These are phyloP conservation scores for Odontarrhena argentea DNA, from an alignment of 345 rosid genomes.

Conservation along the genomic window DNA sequence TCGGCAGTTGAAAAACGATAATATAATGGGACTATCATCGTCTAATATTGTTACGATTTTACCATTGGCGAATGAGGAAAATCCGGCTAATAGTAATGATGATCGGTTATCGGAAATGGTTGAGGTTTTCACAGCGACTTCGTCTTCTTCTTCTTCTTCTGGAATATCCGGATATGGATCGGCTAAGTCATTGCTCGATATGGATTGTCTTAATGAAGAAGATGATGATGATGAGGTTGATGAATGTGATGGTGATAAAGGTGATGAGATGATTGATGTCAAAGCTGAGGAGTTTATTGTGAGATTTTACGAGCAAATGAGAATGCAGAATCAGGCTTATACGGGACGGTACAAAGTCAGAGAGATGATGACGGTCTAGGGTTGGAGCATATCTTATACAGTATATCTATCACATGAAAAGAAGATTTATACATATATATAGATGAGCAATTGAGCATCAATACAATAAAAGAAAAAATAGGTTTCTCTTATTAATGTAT, in stretches of 20 bases:
- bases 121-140: conserved; percentile 43
- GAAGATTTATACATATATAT: conserved; percentile 1
- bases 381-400: not conserved
- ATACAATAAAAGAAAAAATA: too few species aligned
- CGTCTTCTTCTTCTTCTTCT: conserved; percentile 22
- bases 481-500: too few species aligned
- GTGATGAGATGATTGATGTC: conserved; percentile 69
- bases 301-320: conserved; percentile 65
- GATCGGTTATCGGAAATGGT: conserved; percentile 36
- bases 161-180: conserved; percentile 51
- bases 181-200: conserved; percentile 45
- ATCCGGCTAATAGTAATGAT: not conserved
- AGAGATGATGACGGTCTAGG: conserved; percentile 14
- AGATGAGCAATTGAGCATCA: too few species aligned
- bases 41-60: conserved; percentile 34
- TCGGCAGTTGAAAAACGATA: conserved; percentile 42
- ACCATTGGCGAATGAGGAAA: conserved; percentile 12
- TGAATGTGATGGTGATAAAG: conserved; percentile 38
- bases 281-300: conserved; percentile 76
- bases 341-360: conserved; percentile 29
- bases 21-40: conserved; percentile 13
- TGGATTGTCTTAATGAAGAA: conserved; percentile 29
- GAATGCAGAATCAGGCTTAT: conserved; percentile 47
- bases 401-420: not conserved
- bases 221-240: conserved; percentile 27